phyloP scores from a whole-genome alignment of 2,329 filamentous ascomycete genomes.

The Aspergillus melleus region DNA sequence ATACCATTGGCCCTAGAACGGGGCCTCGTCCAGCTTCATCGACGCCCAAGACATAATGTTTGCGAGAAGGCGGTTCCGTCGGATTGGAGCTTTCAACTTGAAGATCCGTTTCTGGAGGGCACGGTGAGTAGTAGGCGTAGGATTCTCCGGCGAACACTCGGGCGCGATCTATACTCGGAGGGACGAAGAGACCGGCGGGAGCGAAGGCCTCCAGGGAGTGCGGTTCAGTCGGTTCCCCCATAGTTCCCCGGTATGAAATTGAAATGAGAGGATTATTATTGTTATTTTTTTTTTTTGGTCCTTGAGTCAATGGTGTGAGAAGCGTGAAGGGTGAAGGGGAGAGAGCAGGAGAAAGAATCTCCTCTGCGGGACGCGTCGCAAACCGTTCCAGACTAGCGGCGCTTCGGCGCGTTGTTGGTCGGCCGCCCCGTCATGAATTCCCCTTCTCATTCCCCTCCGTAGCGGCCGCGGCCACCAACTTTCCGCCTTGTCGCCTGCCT shows the following conservation, averaged over 20 bases:
- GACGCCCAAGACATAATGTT: slow-evolving; percentile 67
- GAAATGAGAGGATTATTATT: too few relatives aligned
- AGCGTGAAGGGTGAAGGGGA: background rate
- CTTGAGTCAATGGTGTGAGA: too few relatives aligned
- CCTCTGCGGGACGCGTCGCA: slow-evolving; percentile 31
- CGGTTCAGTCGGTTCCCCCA: slow-evolving; percentile 35
- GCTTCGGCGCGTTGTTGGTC: slow-evolving; percentile 22
- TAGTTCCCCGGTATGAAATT: slow-evolving; percentile 13
- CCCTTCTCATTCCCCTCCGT: slow-evolving; percentile 19
- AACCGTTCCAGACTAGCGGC: slow-evolving; percentile 37
- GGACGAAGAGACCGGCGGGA: slow-evolving; percentile 55
- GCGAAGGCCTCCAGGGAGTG: slow-evolving; percentile 35
- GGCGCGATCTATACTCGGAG: slow-evolving; percentile 64
- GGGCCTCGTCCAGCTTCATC: slow-evolving; percentile 94
- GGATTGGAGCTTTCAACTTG: slow-evolving; percentile 18
- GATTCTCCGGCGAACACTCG: slow-evolving; percentile 64
- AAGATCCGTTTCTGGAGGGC: slow-evolving; percentile 60
- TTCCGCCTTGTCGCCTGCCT: slow-evolving; percentile 1
- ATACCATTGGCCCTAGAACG: slow-evolving; percentile 77
- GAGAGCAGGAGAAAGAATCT: background rate
- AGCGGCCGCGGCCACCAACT: slow-evolving; percentile 11
- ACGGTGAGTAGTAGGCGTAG: slow-evolving; percentile 70
- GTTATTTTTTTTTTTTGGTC: too few relatives aligned
- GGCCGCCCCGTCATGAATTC: slow-evolving; percentile 18
- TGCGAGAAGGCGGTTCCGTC: background rate